Conservation (phyloP, 1,284 basidiomycete genomes). For the Ceratobasidium sp. region DNA sequence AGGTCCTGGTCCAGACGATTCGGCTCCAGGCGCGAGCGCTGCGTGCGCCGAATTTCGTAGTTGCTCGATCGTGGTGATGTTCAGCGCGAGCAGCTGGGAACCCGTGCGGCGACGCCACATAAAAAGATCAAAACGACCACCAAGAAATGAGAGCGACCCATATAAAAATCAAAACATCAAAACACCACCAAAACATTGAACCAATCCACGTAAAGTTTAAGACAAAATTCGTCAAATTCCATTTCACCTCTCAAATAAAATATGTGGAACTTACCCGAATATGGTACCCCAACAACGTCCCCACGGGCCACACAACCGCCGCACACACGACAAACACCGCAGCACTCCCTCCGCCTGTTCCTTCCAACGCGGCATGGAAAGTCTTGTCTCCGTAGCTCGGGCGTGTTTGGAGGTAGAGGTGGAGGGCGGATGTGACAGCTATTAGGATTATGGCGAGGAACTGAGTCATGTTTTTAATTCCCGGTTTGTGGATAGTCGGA, state of each 20-base stretch:
- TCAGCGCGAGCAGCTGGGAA: slow-evolving; percentile 78
- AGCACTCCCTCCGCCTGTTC: slow-evolving; percentile 77
- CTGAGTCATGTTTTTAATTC: too few relatives aligned
- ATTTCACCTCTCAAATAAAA: background rate
- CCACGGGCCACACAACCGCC: slow-evolving; percentile 82
- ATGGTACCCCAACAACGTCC: slow-evolving; percentile 85
- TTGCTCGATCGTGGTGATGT: slow-evolving; percentile 94
- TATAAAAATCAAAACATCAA: too few relatives aligned
- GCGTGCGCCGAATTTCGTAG: slow-evolving; percentile 86
- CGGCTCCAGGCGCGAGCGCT: slow-evolving; percentile 68
- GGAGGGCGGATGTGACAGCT: slow-evolving; percentile 84
- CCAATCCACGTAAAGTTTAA: too few relatives aligned
- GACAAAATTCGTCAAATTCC: slow-evolving; percentile 21
- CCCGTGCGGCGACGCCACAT: background rate
- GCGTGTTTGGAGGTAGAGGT: slow-evolving; percentile 77
- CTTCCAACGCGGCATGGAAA: slow-evolving; percentile 70
- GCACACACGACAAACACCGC: slow-evolving; percentile 79
- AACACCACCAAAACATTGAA: too few relatives aligned
- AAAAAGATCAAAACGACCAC: slow-evolving; percentile 24
- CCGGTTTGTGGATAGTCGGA: slow-evolving; percentile 4
- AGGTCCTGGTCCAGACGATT: slow-evolving; percentile 59
- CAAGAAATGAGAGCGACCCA: too few relatives aligned
- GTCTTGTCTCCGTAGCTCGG: slow-evolving; percentile 49
- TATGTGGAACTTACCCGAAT: slow-evolving; percentile 70
- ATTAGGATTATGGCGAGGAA: slow-evolving; percentile 77